phyloP scores from a whole-genome alignment of 768 basidiomycete genomes.

The Mycena rebaudengoi region DNA sequence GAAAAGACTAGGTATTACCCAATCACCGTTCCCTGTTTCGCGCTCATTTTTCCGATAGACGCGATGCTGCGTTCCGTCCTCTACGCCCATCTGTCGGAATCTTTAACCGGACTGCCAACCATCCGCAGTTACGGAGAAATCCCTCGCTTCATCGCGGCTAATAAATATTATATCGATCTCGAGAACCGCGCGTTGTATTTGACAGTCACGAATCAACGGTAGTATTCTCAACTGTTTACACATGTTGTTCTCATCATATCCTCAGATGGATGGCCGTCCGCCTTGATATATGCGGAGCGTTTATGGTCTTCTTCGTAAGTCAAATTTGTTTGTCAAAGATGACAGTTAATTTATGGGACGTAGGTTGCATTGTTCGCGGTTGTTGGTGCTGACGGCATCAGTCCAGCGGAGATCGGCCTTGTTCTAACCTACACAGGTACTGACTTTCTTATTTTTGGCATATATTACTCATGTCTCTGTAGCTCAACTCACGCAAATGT shows the following conservation, averaged over 20 bases:
- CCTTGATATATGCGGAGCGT: constrained; percentile 72
- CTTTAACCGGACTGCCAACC: constrained; percentile 72
- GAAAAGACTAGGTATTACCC: too few relatives aligned
- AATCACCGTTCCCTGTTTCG: neutral
- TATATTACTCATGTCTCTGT: neutral
- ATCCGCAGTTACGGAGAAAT: constrained; percentile 78
- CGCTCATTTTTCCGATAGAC: constrained; percentile 46
- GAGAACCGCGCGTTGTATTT: constrained; percentile 78
- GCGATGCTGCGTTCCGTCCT: constrained; percentile 77
- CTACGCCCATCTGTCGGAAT: constrained; percentile 83
- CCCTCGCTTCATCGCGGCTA: constrained; percentile 67
- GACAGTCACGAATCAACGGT: constrained; percentile 74
- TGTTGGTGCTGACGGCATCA: constrained; percentile 61
- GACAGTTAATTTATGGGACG: neutral
- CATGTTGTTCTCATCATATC: neutral
- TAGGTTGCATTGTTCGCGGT: constrained; percentile 75
- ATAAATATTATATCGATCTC: constrained; percentile 73
- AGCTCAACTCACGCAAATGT: constrained; percentile 63
- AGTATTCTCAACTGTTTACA: neutral
- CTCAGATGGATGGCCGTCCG: constrained; percentile 74
- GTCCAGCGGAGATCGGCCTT: constrained; percentile 75
- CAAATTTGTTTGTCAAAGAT: neutral
- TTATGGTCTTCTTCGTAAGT: constrained; percentile 63
- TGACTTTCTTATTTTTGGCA: constrained; percentile 6
- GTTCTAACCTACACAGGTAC: constrained; percentile 74